Base-by-base conservation (phyloP, 169 alveolate genomes). In the Plasmodium fragile region DNA sequence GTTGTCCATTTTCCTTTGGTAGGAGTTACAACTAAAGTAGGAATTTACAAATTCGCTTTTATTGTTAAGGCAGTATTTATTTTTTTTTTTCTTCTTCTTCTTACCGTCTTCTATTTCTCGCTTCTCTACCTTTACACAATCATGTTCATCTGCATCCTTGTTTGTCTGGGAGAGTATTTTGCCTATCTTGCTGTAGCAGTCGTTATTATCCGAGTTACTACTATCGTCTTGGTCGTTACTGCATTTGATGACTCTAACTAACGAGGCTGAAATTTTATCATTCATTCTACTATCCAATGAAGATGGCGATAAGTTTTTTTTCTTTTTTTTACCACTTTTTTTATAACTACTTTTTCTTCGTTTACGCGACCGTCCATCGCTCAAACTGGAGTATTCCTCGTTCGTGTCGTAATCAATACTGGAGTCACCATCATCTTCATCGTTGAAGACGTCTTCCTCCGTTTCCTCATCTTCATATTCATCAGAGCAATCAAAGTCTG, bases 101-200 rank as follows among this genome's bases (percentile, higher is more conserved):
- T 53, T 81, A 81, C 7, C 8, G 36, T 81, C 41, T 81, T 55
- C 90, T 52, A 81, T 81, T 81, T 81, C 80, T 81, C 90, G 10
- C 34, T 82, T 82, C 34, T 82, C 92, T 18, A 82, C 92, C 18
- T 82, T 25, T 34, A 82, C 81, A 69, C 81, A 82, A 69, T 69
- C 81, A 7, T 65, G 69, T 39, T 69, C 69, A 82, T 70, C 71
- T 10, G 32, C 71, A 82, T 65, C 25, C 43, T 18, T 25, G 73
- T 70, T 11, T 10, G 52, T 82, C 10, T 82, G 75, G 10, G 79
- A 45, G 45, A 82, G 39, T 16, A 82, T 70, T 82, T 82, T n/a
- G 25, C 73, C 92, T 30, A 69, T 41, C 36, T 82, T 82, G n/a
- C 18, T 45, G 32, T 55, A 82, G 16, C 79, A 41, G n/a, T 82